A percentile compares a stretch with the other conserved stretches of the same genome.
Evolutionary conservation across 352 stramenopile genomes (phyloP).

Genomic region (Pythium coloratum): DNA sequence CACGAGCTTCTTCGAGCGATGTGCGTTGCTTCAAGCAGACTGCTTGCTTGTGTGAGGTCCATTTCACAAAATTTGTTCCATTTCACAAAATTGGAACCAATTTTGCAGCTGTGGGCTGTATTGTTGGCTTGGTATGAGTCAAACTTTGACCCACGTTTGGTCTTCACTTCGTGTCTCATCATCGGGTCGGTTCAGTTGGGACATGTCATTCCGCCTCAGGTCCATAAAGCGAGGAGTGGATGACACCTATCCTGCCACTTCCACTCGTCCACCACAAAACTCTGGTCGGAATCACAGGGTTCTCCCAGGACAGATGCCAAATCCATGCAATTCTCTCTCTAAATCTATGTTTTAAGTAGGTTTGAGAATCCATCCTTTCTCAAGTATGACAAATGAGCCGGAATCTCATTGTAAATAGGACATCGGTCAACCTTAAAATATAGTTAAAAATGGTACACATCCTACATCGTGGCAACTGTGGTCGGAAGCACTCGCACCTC

Average conservation of each 20-base stretch:
- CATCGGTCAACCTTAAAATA: not conserved
- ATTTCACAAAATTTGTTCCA: not conserved
- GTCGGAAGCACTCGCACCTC: not conserved
- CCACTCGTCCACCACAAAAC: not conserved
- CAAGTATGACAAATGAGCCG: not conserved
- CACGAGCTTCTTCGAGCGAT: not conserved
- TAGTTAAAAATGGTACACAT: conserved; percentile 5
- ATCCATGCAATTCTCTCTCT: too few relatives aligned
- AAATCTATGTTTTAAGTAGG: not conserved
- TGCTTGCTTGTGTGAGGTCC: not conserved
- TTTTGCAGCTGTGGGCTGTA: not conserved
- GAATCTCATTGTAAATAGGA: not conserved
- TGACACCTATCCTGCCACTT: not conserved
- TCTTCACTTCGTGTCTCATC: conserved; percentile 21
- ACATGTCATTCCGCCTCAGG: conserved; percentile 16
- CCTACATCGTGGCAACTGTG: not conserved
- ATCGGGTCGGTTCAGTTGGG: conserved; percentile 16
- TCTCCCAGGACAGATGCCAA: too few relatives aligned
- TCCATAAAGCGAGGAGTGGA: conserved; percentile 16
- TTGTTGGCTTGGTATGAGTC: not conserved
- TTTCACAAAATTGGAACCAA: conserved; percentile 2
- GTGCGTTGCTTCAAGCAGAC: not conserved
- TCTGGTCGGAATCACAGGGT: not conserved
- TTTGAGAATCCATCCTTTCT: not conserved
- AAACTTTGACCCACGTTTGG: not conserved